A percentile compares a stretch with the other conserved stretches of the same genome.
Evolutionary conservation across 2,329 filamentous ascomycete species (phyloP).

Genomic region (Fusarium sp.): DNA sequence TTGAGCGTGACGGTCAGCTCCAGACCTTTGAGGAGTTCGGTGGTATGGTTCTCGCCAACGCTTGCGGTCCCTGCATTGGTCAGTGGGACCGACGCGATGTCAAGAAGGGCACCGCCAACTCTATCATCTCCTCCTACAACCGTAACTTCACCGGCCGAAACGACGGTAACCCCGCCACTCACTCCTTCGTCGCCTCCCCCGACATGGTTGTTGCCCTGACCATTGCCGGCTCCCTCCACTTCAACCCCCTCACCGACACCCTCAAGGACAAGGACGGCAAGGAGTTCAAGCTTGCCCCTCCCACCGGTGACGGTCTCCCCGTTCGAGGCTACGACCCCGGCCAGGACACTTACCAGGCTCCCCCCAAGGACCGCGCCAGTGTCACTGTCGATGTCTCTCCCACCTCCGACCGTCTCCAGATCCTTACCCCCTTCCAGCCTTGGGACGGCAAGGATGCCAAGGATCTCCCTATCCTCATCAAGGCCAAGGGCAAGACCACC

Average conservation of each 20-base stretch:
- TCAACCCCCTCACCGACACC: constrained; percentile 93
- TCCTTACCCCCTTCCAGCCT: constrained; percentile 81
- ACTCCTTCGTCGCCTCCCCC: constrained; percentile 91
- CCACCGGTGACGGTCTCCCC: constrained; percentile 83
- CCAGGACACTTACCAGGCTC: constrained; percentile 93
- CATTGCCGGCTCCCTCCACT: constrained; percentile 83
- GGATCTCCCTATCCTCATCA: constrained; percentile 91
- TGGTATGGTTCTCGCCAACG: constrained; percentile 90
- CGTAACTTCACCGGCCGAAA: constrained; percentile 99
- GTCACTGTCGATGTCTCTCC: constrained; percentile 86
- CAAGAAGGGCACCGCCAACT: constrained; percentile 94
- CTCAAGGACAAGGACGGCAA: constrained; percentile 96
- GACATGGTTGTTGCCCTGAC: constrained; percentile 88
- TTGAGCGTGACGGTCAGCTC: constrained; percentile 87
- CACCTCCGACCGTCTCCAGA: constrained; percentile 90
- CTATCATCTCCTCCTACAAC: constrained; percentile 99
- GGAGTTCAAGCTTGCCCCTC: constrained; percentile 85
- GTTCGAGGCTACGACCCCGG: constrained; percentile 85
- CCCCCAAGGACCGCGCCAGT: constrained; percentile 76
- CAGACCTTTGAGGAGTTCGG: constrained; percentile 85
- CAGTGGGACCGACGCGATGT: constrained; percentile 96
- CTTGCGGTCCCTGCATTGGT: constrained; percentile 91
- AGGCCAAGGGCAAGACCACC: constrained; percentile 97
- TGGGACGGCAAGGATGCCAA: constrained; percentile 93
- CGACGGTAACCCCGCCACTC: constrained; percentile 92